These are phyloP conservation scores for Piloderma croceum DNA, from an alignment of 768 basidiomycete species.

Conservation along the genomic window DNA sequence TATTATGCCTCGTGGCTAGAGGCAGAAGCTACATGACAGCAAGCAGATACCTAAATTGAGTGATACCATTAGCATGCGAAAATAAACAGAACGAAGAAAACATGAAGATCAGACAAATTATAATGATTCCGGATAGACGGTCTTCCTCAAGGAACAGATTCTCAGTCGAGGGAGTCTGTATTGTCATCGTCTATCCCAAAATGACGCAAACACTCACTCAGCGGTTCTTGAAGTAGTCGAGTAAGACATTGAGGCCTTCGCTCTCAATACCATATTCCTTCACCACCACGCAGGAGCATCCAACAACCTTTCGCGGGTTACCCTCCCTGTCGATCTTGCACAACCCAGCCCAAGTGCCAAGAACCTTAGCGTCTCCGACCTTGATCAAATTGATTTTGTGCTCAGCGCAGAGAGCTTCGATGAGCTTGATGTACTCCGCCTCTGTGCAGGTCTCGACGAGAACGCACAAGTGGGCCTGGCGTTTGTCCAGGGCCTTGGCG, in stretches of 20 bases:
- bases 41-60: no score
- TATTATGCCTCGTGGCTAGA: no score
- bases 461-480: conserved; percentile 97
- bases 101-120: conserved; percentile 56
- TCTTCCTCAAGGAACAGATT: conserved; percentile 60
- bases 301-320: conserved; percentile 93
- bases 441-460: conserved; percentile 99
- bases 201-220: conserved; percentile 36
- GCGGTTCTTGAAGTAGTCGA: conserved; percentile 96
- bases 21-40: no score
- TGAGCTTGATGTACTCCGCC: conserved; percentile 99
- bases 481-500: conserved; percentile 97
- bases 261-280: conserved; percentile 96
- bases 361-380: conserved; percentile 94
- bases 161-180: conserved; percentile 93
- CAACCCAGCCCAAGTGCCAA: conserved; percentile 97
- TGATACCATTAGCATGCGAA: no score
- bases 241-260: conserved; percentile 89
- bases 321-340: conserved; percentile 99
- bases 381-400: conserved; percentile 99
- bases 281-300: conserved; percentile 92
- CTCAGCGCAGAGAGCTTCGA: conserved; percentile 97
- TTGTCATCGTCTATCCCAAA: conserved; percentile 60
- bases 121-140: conserved; percentile 88
- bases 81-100: no score